Base-by-base conservation (phyloP, 441 rosid species). In the Codiaeum variegatum region DNA sequence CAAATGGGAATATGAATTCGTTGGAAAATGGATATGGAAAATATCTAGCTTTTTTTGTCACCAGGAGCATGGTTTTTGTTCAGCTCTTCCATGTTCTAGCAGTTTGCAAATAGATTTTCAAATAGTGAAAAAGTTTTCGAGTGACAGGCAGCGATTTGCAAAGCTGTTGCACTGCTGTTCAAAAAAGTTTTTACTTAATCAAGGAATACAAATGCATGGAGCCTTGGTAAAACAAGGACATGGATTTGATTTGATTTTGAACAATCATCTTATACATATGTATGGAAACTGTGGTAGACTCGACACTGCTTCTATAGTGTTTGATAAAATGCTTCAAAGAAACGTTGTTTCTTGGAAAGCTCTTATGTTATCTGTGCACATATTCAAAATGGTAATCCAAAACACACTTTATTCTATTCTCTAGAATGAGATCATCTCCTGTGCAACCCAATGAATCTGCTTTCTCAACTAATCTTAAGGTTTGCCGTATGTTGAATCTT, bases 311-410 rank as follows among this genome's bases (percentile, higher is more conserved):
- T 76, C 78, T 59, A 58, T 42, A 21, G 89, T 94, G 94, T 92
- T 94, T 75, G 94, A 91, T 69, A 83, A 64, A 84, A 91, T 92
- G 98, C 78, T 70, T 54, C 83, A 79, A n/a, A 86, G 93, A 84
- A 94, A 92, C 42, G 91, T 89, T 76, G 96, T 94, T 84, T 90
- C 98, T 18, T 92, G 97, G 97, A 91, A 96, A 1, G 82, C 94
- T 58, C 94, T 92, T 56, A 89, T 88, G 94, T 92, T 56, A 89
- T 88, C 93, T 83, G 92, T 28, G 96, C 90, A 34, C 76, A 79
- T 75, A 76, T 92, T 54, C 83, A 70, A 24, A 79, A 76, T 18
- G 89, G 89, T n/a, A 70, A 81, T 49, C 82, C 87, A 42, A 73
- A 58, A 12, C 78, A 46, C 62, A 83, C 90, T 0, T 76, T 89